These are phyloP conservation scores for Leucocoprinus birnbaumii DNA, from an alignment of 768 basidiomycete genomes.

Conservation along the genomic window DNA sequence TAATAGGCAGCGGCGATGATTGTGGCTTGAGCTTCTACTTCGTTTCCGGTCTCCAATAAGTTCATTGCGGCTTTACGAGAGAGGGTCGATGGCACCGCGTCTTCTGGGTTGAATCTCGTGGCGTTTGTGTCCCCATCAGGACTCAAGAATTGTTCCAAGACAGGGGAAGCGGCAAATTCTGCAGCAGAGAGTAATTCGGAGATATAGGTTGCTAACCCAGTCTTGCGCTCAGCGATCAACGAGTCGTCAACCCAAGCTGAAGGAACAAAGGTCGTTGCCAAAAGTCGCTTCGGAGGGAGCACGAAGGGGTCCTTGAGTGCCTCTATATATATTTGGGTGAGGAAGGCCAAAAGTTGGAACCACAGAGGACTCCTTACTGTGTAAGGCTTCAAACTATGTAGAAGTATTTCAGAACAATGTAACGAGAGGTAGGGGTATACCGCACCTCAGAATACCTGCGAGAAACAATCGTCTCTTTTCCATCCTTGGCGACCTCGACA, in stretches of 20 bases:
- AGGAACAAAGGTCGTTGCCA: conserved; percentile 40
- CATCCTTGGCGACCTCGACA: conserved; percentile 31
- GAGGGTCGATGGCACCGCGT: conserved; percentile 30
- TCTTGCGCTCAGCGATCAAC: conserved; percentile 43
- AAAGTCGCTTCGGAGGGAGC: conserved; percentile 39
- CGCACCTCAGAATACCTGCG: conserved; percentile 44
- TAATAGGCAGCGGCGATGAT: conserved; percentile 47
- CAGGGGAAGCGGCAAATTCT: conserved; percentile 25
- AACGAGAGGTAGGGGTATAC: not conserved
- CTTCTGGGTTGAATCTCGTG: conserved; percentile 23
- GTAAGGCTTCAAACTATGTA: conserved; percentile 1
- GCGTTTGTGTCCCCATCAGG: not conserved
- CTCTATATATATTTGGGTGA: conserved; percentile 1
- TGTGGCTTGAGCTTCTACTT: conserved; percentile 3
- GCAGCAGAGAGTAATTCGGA: conserved; percentile 25
- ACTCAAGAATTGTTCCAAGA: conserved; percentile 31
- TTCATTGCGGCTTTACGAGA: conserved; percentile 14
- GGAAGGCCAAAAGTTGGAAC: not conserved
- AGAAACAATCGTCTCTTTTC: conserved; percentile 23
- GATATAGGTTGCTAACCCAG: conserved; percentile 37
- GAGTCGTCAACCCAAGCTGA: conserved; percentile 42
- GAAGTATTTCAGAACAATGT: too few species aligned
- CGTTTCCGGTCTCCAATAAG: conserved; percentile 2
- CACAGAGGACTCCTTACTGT: not conserved
- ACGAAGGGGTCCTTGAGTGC: conserved; percentile 22